Evolutionary conservation across 2,329 filamentous ascomycete genomes (phyloP), one percentile per base, ranked within the genome.

Genomic region (Rhynchosporium secalis): DNA sequence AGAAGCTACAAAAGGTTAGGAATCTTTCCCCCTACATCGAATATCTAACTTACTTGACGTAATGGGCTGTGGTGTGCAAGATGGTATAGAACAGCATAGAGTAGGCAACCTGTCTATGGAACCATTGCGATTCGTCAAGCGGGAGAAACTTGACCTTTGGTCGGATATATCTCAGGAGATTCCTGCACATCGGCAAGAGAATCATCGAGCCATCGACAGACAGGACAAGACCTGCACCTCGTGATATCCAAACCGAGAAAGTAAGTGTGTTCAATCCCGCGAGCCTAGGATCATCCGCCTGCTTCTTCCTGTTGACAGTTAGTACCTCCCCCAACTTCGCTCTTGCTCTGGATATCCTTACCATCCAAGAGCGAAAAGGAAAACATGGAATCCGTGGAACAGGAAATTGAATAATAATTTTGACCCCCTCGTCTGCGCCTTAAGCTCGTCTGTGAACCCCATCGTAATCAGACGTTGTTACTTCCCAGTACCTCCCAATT

Each of bases 101-200:
- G 74, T 99, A 99, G 20, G 95, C 94, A 48, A 96, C 84, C 76
- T 99, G 95, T 67, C 94, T 85, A 79, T 99, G 95, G 77, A 99
- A 96, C 92, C 92, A 99, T 68, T 93, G 84, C 63, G 92, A 96
- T 78, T 99, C 95, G 72, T 99, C 95, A n/a, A 99, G 83, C 4
- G 95, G 95, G 12, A 98, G 75, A 80, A 90, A 96, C 76, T 86
- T 85, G 67, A 96, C 78, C 80, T 96, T 96, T 31, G 95, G 95
- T 67, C 95, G 86, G 61, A 98, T 76, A 73, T 86, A 89, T 75
- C 91, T 86, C 74, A 99, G 84, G 38, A 98, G 79, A 63, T 94
- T 98, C 69, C 95, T 85, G 80, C 94, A 99, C 81, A 99, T 96
- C 6, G 95, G 95, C 63, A 99, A 81, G 33, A 99, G 78, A 71